A percentile compares a stretch with the other conserved stretches of the same genome.
These are phyloP conservation scores for Biscogniauxia mediterranea DNA, from an alignment of 2,329 filamentous ascomycete species.

Conservation along the genomic window DNA sequence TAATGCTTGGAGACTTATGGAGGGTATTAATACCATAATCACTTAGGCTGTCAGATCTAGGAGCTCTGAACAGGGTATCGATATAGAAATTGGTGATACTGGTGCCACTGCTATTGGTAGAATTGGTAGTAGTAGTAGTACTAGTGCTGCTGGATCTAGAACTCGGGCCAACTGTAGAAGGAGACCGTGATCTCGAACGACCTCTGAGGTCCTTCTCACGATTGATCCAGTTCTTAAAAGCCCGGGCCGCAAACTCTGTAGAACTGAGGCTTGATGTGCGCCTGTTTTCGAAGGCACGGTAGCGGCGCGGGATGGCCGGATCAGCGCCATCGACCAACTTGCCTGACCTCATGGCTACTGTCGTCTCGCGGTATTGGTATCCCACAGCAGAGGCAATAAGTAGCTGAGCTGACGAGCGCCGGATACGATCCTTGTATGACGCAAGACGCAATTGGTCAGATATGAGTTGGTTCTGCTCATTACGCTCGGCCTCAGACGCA, in stretches of 20 bases:
- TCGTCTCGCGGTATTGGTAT: conserved; percentile 19
- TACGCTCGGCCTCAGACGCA: conserved; percentile 5
- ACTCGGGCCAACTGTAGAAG: neutral
- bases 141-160: neutral
- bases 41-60: neutral
- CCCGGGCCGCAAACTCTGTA: conserved; percentile 16
- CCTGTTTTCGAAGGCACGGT: conserved; percentile 13
- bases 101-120: neutral
- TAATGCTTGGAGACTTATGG: no score
- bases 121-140: no score
- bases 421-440: conserved; percentile 14
- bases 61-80: neutral
- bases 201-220: neutral
- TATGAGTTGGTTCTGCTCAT: neutral
- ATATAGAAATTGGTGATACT: neutral
- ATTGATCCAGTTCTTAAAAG: conserved; percentile 16
- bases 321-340: conserved; percentile 8
- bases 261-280: conserved; percentile 12
- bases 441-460: conserved; percentile 1
- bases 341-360: conserved; percentile 10
- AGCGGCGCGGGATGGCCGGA: neutral
- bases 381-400: conserved; percentile 21
- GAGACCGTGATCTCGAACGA: conserved; percentile 3
- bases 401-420: conserved; percentile 19
- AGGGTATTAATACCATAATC: neutral